Conservation (phyloP, 345 rosid species). For the Mallotus nudiflorus region DNA sequence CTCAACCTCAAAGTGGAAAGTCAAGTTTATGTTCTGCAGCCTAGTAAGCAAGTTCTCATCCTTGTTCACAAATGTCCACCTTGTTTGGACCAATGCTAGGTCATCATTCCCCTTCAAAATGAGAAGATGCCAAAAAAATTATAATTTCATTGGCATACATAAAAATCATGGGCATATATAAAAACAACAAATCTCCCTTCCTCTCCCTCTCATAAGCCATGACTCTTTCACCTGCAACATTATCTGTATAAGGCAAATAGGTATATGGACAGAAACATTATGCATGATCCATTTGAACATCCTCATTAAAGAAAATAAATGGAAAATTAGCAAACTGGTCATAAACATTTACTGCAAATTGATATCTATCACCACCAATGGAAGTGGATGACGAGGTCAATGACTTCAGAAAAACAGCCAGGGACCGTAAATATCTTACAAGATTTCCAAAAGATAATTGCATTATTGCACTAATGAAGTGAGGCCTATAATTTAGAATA, state of each 20-base stretch:
- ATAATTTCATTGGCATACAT: neutral
- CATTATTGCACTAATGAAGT: too few species aligned
- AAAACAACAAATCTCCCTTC: neutral
- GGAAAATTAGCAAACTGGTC: neutral
- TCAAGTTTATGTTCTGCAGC: slow-evolving; percentile 81
- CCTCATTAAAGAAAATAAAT: neutral
- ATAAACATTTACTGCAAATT: neutral
- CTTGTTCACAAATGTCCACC: slow-evolving; percentile 92
- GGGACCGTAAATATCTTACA: too few species aligned
- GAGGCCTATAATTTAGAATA: too few species aligned
- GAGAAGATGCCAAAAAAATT: neutral
- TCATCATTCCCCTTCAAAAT: slow-evolving; percentile 67
- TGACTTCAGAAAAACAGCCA: too few species aligned
- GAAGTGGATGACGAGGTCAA: neutral
- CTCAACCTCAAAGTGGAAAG: slow-evolving; percentile 92
- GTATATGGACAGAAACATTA: neutral
- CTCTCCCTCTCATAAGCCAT: neutral
- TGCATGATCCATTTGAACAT: neutral
- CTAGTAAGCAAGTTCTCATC: slow-evolving; percentile 91
- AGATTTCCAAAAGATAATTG: too few species aligned
- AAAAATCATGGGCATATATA: neutral
- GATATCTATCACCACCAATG: neutral
- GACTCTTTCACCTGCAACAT: neutral
- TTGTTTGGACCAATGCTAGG: slow-evolving; percentile 77
- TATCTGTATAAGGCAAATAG: neutral